Evolutionary conservation across 2,329 filamentous ascomycete genomes (phyloP), one percentile per base, ranked within the genome.

Genomic region (Trichoderma sp.): DNA sequence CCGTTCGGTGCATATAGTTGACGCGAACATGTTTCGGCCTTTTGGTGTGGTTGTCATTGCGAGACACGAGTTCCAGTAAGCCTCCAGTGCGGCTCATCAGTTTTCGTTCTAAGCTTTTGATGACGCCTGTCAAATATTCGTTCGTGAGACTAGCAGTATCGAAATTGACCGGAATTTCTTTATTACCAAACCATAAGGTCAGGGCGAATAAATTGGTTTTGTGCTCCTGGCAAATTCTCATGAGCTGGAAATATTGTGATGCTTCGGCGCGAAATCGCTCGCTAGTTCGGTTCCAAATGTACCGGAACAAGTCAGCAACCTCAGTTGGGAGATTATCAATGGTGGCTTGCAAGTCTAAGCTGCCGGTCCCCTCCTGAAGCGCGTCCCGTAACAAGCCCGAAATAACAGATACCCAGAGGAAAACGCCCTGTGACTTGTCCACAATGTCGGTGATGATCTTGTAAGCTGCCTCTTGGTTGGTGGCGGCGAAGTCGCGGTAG

Each of bases 381-480:
- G 47, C 11, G 3, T 1, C 1, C 3, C 3, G 2, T 50, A 50
- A 1, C 20, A 50, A 3, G 20, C 47, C 2, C 1, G 20, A 50
- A 50, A 50, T 23, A 0, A 23, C 47, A 2, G 47, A 50, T 6
- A 50, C 47, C 47, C 47, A 50, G 2, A 50, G 47, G 6, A 50
- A 50, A 5, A 50, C 47, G 20, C 47, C 47, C 6, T 13, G 47
- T 12, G n/a, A 50, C 11, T 50, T 50, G 11, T 50, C 47, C 11
- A 50, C 20, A 50, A 50, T 50, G 11, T 50, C 47, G 1, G 47
- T 23, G 20, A 50, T 3, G 47, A 50, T 50, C 47, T 23, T 50
- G n/a, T 1, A 0, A 23, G 5, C 3, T 1, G n/a, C 47, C 0
- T 23, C 9, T 5, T 5, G 11, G 5, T 23, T 50, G n/a, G 2